Evolutionary conservation across 2,329 filamentous ascomycete genomes (phyloP), one percentile per base, ranked within the genome.

Genomic region (Alternaria triticina): DNA sequence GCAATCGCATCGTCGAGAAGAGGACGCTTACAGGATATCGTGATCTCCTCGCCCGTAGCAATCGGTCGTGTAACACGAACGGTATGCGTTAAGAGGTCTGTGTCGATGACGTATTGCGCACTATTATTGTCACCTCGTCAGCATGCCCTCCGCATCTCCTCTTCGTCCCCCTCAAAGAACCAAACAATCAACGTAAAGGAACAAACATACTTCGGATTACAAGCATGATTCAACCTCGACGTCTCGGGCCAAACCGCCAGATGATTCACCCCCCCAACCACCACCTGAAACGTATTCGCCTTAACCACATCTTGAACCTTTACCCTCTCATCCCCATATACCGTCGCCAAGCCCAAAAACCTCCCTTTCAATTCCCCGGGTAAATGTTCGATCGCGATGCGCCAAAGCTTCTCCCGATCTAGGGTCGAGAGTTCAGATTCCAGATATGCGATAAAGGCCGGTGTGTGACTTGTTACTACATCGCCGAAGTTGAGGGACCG

Each of bases 201-300:
- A 43, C 33, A 22, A 33, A 11, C 12, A 67, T 70, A 78, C 75
- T 76, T 78, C 5, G 77, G 73, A 8, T 66, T 55, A 59, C 82
- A 83, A 30, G 78, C 81, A 65, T 83, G 82, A 62, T 83, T 83
- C 33, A 82, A 64, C 20, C 80, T 64, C 22, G 75, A 76, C 0
- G 81, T 78, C 60, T 82, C 81, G 0, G 81, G 81, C 28, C 80
- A 83, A 0, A 80, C 65, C 1, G 74, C 75, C 0, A 80, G 57
- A 67, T 80, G 77, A 56, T 76, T 77, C 6, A 62, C 61, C 1
- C 72, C 77, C 0, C 57, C 66, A 23, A 79, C 20, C 2, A 68
- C 17, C 0, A 80, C 44, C 62, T 78, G 74, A 30, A 80, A 80
- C 0, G 76, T 75, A 54, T 80, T 80, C 36, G 74, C 74, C 54